Base-by-base conservation (phyloP, 768 basidiomycete genomes). In the Leccinum fibrillosum region DNA sequence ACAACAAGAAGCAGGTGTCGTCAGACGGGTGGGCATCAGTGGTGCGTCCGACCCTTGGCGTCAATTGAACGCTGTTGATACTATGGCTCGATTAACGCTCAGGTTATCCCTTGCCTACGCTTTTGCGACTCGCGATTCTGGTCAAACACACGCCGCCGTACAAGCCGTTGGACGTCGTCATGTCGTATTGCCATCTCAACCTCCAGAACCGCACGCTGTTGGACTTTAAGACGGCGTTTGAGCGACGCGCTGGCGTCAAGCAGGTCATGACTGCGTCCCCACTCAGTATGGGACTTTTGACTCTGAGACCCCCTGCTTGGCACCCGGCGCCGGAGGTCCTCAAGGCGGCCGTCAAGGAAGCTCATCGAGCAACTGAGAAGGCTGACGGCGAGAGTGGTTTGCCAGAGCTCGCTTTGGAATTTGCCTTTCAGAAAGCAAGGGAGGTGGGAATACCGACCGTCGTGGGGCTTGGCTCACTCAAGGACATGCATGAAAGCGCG, bases 41-140 rank as follows among this genome's bases (percentile, higher is more conserved):
- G 92, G 92, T 89, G 65, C 61, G 65, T 62, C 19, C 15, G 15
- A 9, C 7, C 4, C 17, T 2, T 51, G n/a, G 28, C 15, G 12
- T 8, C 17, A 3, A 8, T 17, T 12, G 12, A 35, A 21, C 30
- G 51, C n/a, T 13, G 11, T 4, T 5, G 34, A 23, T 17, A 1
- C 5, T 2, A 52, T 35, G 11, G 5, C 2, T 5, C 19, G 92
- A 92, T 89, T 1, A 91, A 86, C 30, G 3, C 8, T 4, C 21
- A 92, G 93, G 89, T 1, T 92, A 86, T 62, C 91, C 92, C 11
- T 78, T 94, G 25, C 86, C 92, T 9, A 87, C 88, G 0, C 79
- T 95, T n/a, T 80, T 95, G 28, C 86, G 93, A n/a, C 73, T 94
- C 17, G 83, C 92, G 9, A 80, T 92, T 34, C 77, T 94, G 52